phyloP scores from a whole-genome alignment of 495 filamentous ascomycete species.

The Tricharina praecox region DNA sequence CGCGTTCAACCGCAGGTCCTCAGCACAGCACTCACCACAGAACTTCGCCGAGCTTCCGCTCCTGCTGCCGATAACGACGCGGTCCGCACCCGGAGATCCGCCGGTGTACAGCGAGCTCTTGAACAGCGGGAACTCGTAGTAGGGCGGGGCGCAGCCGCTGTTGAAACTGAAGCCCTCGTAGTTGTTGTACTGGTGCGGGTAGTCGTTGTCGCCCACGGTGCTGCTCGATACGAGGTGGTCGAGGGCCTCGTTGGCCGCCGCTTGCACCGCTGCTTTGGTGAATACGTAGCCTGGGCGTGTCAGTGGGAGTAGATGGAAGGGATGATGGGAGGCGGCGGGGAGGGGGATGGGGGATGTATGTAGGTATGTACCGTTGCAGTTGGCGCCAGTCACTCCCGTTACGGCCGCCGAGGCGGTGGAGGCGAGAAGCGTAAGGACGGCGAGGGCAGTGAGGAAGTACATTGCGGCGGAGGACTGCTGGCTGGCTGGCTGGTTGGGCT shows the following conservation, averaged over 20 bases:
- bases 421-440: slow-evolving; percentile 29
- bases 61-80: slow-evolving; percentile 59
- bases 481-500: not conserved
- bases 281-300: slow-evolving; percentile 6
- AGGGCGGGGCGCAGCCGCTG: slow-evolving; percentile 33
- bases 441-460: slow-evolving; percentile 28
- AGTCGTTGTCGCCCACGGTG: slow-evolving; percentile 36
- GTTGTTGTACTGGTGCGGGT: slow-evolving; percentile 59
- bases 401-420: slow-evolving; percentile 5
- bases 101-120: slow-evolving; percentile 36
- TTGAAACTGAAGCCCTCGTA: slow-evolving; percentile 56
- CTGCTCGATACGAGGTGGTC: slow-evolving; percentile 32
- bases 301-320: not conserved
- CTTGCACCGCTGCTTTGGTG: slow-evolving; percentile 28
- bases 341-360: not conserved
- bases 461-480: not conserved
- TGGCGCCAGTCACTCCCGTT: not conserved
- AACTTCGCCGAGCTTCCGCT: no score
- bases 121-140: slow-evolving; percentile 56
- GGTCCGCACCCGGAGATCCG: slow-evolving; percentile 50
- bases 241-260: slow-evolving; percentile 37
- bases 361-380: not conserved
- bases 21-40: no score
- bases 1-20: no score
- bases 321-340: not conserved